Conservation (phyloP, 495 filamentous ascomycete species). For the Aspergillus nanangensis region DNA sequence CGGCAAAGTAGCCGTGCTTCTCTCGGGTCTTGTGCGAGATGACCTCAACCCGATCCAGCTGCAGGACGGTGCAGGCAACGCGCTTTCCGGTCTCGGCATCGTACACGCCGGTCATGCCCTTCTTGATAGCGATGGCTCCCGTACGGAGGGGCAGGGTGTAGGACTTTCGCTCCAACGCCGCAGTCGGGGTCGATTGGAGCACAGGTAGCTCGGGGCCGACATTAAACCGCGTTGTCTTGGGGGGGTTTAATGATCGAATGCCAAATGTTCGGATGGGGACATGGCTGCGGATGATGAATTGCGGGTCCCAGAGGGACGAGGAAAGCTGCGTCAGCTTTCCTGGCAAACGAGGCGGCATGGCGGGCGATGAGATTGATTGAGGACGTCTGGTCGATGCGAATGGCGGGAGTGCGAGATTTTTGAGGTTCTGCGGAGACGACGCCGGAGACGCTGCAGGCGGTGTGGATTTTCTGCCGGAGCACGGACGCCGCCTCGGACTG, state of each 20-base stretch:
- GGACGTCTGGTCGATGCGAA: slow-evolving; percentile 2
- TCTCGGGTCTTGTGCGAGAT: slow-evolving; percentile 75
- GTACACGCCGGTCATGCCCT: slow-evolving; percentile 91
- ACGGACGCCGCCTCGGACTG: too few species aligned
- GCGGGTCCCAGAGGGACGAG: slow-evolving; percentile 13
- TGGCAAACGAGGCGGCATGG: slow-evolving; percentile 34
- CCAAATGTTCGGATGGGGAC: slow-evolving; percentile 33
- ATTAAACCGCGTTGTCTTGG: slow-evolving; percentile 45
- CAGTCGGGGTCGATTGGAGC: slow-evolving; percentile 67
- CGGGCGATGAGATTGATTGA: slow-evolving; percentile 7
- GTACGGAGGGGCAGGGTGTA: slow-evolving; percentile 73
- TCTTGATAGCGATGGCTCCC: slow-evolving; percentile 81
- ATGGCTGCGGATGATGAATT: slow-evolving; percentile 13
- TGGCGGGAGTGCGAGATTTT: slow-evolving; percentile 21
- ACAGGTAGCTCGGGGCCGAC: slow-evolving; percentile 40
- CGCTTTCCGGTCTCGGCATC: slow-evolving; percentile 70
- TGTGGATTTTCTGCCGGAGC: too few species aligned
- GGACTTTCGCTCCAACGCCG: slow-evolving; percentile 75
- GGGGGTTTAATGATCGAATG: slow-evolving; percentile 47
- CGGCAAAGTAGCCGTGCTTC: slow-evolving; percentile 84
- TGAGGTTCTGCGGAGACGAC: too few species aligned
- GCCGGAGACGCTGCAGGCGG: too few species aligned
- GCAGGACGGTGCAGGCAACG: slow-evolving; percentile 84
- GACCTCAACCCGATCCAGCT: slow-evolving; percentile 88
- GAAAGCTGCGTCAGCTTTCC: slow-evolving; percentile 32